These are phyloP conservation scores for Scolecobasidium constrictum DNA, from an alignment of 2,329 filamentous ascomycete genomes.

Conservation along the genomic window DNA sequence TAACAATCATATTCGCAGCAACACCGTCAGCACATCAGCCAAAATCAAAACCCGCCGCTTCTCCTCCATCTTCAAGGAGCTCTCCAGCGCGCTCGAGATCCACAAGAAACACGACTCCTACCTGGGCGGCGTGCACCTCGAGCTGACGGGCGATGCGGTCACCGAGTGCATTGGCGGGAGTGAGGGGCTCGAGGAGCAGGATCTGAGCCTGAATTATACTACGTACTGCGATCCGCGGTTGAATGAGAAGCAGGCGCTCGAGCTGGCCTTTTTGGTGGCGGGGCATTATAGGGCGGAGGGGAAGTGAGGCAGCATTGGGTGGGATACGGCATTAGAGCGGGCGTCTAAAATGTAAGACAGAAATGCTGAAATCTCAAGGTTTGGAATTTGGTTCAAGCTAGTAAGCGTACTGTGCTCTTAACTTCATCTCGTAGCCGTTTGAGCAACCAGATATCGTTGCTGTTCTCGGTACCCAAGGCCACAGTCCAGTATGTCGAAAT, in stretches of 20 bases:
- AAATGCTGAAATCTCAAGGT: too few species aligned
- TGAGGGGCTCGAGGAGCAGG: slow-evolving; percentile 75
- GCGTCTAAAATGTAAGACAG: too few species aligned
- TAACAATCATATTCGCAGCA: slow-evolving; percentile 22
- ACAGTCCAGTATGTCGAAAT: too few species aligned
- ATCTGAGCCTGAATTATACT: slow-evolving; percentile 82
- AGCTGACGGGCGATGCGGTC: slow-evolving; percentile 90
- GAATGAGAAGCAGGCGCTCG: slow-evolving; percentile 95
- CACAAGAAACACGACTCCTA: slow-evolving; percentile 77
- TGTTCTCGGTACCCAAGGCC: too few species aligned
- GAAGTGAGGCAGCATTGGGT: background rate
- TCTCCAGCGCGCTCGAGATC: slow-evolving; percentile 71
- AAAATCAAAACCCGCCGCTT: slow-evolving; percentile 92
- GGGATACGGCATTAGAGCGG: too few species aligned
- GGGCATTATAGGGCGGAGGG: slow-evolving; percentile 55
- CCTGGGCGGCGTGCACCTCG: slow-evolving; percentile 87
- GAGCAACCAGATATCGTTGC: too few species aligned
- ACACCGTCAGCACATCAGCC: slow-evolving; percentile 52
- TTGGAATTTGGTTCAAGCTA: too few species aligned
- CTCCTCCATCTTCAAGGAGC: slow-evolving; percentile 77
- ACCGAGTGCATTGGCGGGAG: slow-evolving; percentile 93
- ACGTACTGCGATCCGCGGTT: slow-evolving; percentile 91
- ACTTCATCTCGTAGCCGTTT: too few species aligned
- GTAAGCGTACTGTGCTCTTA: too few species aligned
- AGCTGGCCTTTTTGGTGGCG: slow-evolving; percentile 87